Evolutionary conservation across 768 basidiomycete genomes (phyloP).

Genomic region (Postia placenta): DNA sequence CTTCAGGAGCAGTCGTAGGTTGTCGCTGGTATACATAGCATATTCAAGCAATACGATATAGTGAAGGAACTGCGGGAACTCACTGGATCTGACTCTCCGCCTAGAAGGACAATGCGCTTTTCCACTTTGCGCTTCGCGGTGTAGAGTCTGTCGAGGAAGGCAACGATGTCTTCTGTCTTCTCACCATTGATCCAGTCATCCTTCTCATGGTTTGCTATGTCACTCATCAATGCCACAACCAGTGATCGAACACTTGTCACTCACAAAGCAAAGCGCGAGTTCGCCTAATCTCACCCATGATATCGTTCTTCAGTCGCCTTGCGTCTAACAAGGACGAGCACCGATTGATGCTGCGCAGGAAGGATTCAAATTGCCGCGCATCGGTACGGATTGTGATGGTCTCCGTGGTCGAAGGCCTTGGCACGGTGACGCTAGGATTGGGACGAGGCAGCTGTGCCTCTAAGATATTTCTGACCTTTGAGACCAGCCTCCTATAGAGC

Average conservation of each 20-base stretch:
- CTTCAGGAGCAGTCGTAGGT: conserved; percentile 25
- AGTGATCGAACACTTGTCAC: too few species aligned
- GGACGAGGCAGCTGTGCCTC: conserved; percentile 71
- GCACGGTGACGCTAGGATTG: conserved; percentile 35
- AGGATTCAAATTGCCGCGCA: conserved; percentile 82
- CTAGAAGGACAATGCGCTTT: conserved; percentile 74
- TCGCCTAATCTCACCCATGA: conserved; percentile 84
- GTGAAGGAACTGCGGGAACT: conserved; percentile 17
- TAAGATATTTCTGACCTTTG: conserved; percentile 78
- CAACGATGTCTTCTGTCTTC: conserved; percentile 77
- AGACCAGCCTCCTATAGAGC: conserved; percentile 64
- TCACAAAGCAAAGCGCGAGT: conserved; percentile 69
- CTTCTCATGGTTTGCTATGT: conserved; percentile 76
- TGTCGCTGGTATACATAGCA: conserved; percentile 27
- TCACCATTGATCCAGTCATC: conserved; percentile 87
- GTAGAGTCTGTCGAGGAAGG: conserved; percentile 83
- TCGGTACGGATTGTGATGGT: conserved; percentile 80
- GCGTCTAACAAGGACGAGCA: conserved; percentile 86
- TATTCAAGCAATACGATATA: neutral
- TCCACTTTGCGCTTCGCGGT: conserved; percentile 87
- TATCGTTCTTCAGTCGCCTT: conserved; percentile 83
- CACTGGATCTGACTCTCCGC: conserved; percentile 63
- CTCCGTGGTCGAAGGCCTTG: conserved; percentile 44
- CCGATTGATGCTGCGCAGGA: conserved; percentile 77
- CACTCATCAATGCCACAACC: too few species aligned